These are phyloP conservation scores for Zizania palustris DNA, from an alignment of 202 grass and related monocot genomes.

Conservation along the genomic window DNA sequence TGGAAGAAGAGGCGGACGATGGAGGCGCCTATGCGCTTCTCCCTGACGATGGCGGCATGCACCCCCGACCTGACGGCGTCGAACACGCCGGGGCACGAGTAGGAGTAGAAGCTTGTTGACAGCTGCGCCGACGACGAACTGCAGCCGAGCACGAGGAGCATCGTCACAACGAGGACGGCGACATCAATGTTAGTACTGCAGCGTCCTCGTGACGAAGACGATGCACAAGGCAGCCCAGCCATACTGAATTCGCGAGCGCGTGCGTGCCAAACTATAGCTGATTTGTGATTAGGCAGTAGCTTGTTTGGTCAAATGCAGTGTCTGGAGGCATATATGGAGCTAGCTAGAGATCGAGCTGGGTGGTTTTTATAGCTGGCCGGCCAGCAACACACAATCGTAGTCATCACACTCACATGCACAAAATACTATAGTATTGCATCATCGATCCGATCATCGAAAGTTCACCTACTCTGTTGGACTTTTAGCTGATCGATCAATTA, in stretches of 20 bases:
- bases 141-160: conserved; percentile 33
- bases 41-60: conserved; percentile 45
- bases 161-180: not conserved
- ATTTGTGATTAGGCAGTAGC: too few species aligned
- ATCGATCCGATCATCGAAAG: not conserved
- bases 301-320: too few species aligned
- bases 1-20: conserved; percentile 89
- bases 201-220: not conserved
- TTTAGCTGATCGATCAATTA: not conserved
- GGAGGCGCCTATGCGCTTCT: conserved; percentile 75
- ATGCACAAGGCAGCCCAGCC: not conserved
- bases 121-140: conserved; percentile 59
- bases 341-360: too few species aligned
- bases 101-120: conserved; percentile 54
- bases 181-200: not conserved
- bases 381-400: not conserved
- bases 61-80: conserved; percentile 48
- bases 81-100: conserved; percentile 55
- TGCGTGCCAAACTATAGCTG: too few species aligned
- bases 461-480: conserved; percentile 33
- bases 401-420: too few species aligned
- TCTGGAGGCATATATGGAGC: not conserved
- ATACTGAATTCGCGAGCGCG: not conserved
- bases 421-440: not conserved
- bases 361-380: conserved; percentile 13